Evolutionary conservation across 768 basidiomycete species (phyloP), one percentile per base, ranked within the genome.

Genomic region (Russula sp.): DNA sequence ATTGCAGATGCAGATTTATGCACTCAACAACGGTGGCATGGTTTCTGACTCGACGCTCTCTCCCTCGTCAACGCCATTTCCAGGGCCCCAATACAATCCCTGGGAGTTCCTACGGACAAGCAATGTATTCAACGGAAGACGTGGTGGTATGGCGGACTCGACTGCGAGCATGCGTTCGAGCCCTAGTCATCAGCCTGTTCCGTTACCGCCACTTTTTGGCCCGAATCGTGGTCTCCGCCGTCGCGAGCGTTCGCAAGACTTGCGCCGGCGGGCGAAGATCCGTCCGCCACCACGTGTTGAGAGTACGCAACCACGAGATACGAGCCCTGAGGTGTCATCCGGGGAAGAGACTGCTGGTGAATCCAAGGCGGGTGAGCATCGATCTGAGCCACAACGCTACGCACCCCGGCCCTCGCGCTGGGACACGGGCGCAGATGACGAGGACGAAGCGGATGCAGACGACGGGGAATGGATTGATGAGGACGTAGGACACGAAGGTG

Each of bases 331-430:
- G 75, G 80, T 82, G 50, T 86, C 85, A 10, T 85, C 83, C 18
- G 88, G 88, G 1, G 89, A 91, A 71, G 88, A 89, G 73, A 90
- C 87, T 1, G 88, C 88, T 0, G 89, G 88, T 0, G 89, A 89
- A 69, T 82, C 75, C 6, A 71, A 70, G 18, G 70, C 68, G 32
- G 70, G 68, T 31, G 69, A 69, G 37, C 68, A 61, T n/a, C 69
- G 58, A 45, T 58, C 57, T 51, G 67, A 42, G 14, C 77, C 31
- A 66, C 67, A 16, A 59, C 51, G n/a, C n/a, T 59, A 51, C 37
- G 63, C 58, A 49, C 59, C 22, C 45, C 55, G 63, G 52, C 34
- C 61, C 44, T 31, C 71, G 61, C 35, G 76, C 74, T 61, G 76
- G 76, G 9, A 74, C 72, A 18, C 70, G 72, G 16, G 79, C 78